Evolutionary conservation across 2,329 filamentous ascomycete species (phyloP), one percentile per base, ranked within the genome.

Genomic region (Metarhizium robertsii): DNA sequence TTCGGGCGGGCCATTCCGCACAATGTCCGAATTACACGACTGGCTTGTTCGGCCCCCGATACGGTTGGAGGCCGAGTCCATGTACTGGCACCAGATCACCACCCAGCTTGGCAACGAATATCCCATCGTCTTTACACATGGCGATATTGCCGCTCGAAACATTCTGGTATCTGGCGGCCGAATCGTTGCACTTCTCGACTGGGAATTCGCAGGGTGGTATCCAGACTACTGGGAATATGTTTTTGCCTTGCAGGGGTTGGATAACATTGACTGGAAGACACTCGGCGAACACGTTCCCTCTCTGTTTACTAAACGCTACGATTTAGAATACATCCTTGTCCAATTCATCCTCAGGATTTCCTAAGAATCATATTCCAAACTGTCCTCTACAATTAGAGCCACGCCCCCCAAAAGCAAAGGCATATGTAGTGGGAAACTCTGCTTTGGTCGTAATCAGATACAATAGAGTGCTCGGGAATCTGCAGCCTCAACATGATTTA

Each of bases 11-110:
- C 61, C 63, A 1, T 66, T 66, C 34, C 14, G 46, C 7, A 61
- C 56, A 2, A 10, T 61, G 4, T 18, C 40, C 1, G 57, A 58
- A 25, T 61, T 66, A 2, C 63, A 64, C 14, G 54, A 61, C 11
- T 66, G 62, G 64, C 61, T 66, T 16, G 60, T 60, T 43, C 54
- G 32, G n/a, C 62, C 63, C 1, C 57, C 57, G 2, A 58, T 58
- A 20, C 52, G 62, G 6, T n/a, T 45, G 11, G 4, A 46, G 6
- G 30, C 53, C 6, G 40, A 62, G 54, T 61, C 60, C 0, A 55
- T 65, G 18, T 60, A 61, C 45, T 65, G 62, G 59, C 51, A 60
- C 38, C 58, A 65, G 53, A 62, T 65, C 18, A 65, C 63, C 1
- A 55, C 53, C 0, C 62, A 64, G 14, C 61, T 65, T 2, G 55